Base-by-base conservation (phyloP, 1,139 yeast species). In the Candida pseudoviswanathii region DNA sequence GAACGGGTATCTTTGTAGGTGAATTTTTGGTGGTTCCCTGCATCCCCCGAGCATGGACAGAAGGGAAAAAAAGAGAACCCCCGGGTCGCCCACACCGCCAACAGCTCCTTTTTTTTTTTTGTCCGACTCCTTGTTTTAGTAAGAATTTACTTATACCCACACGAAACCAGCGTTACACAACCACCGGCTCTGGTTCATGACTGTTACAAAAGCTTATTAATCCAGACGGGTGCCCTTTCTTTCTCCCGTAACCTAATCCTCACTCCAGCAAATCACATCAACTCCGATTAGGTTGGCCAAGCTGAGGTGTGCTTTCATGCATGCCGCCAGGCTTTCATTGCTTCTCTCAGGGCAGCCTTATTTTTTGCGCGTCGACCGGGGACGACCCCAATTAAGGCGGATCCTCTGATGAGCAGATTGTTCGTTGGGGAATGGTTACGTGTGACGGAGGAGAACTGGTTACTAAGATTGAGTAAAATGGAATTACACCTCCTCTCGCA, bases 1-100 rank as follows among this genome's bases (percentile, higher is more conserved):
- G 21, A n/a, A 10, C 37, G 22, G 22, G 22, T 16, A 21, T 25
- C n/a, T n/a, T 5, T 25, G 22, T 10, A 37, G 9, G 29, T 11
- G 26, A 22, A 22, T 37, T 37, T 24, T 40, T 29, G 25, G 36
- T n/a, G 10, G 22, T 30, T 31, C 21, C 43, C 43, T 40, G 43
- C 22, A 16, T 21, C 8, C 21, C 27, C 37, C 44, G 44, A 32
- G 9, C 10, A 16, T 36, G 44, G 44, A 25, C 24, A 25, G 37
- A 42, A 27, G 39, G 44, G 11, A 29, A n/a, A 11, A 40, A 22
- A 9, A 32, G 22, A 11, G 16, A 39, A 26, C 26, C 31, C 11
- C 38, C 45, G 36, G 37, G 37, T 27, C 9, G 6, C 30, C 9
- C 30, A 8, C 9, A 8, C 6, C 30, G 9, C 6, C 6, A 27